These are phyloP conservation scores for Mucuna pruriens DNA, from an alignment of 306 rosid species.

Conservation along the genomic window DNA sequence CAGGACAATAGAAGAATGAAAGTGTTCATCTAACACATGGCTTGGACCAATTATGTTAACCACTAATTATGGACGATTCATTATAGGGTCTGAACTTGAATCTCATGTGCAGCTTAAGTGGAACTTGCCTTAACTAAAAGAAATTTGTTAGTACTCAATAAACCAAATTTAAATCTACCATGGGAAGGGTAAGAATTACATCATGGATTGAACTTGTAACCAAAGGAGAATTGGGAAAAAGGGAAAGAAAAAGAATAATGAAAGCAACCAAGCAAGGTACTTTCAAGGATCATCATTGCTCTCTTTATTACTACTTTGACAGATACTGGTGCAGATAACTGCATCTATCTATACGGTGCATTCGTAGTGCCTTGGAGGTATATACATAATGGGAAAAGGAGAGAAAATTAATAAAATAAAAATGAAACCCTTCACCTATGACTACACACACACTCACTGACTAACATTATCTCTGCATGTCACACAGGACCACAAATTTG, in stretches of 20 bases:
- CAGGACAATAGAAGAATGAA: constrained; percentile 48
- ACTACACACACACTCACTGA: constrained; percentile 2
- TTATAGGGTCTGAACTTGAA: constrained; percentile 39
- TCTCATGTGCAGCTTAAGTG: constrained; percentile 19
- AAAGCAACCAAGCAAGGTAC: constrained; percentile 45
- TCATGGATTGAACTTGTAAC: constrained; percentile 31
- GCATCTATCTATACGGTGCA: constrained; percentile 21
- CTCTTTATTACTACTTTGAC: constrained; percentile 50
- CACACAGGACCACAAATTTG: constrained; percentile 45
- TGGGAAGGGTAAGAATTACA: constrained; percentile 40
- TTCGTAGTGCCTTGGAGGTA: constrained; percentile 14
- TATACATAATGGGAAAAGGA: constrained; percentile 3
- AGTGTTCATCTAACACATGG: constrained; percentile 44
- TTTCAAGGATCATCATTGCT: constrained; percentile 54
- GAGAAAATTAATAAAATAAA: not conserved
- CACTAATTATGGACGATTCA: constrained; percentile 40
- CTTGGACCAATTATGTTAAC: constrained; percentile 46
- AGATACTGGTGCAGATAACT: constrained; percentile 19
- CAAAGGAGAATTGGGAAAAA: constrained; percentile 27
- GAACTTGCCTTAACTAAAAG: constrained; percentile 6
- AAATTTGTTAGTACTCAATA: not conserved
- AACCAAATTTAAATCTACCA: not conserved
- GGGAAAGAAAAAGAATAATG: constrained; percentile 39
- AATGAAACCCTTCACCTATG: not conserved
- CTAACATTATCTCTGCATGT: constrained; percentile 26